A percentile compares a stretch with the other conserved stretches of the same genome.
Evolutionary conservation across 106 monocot genomes (phyloP).

Genomic region (Ottelia alismoides): DNA sequence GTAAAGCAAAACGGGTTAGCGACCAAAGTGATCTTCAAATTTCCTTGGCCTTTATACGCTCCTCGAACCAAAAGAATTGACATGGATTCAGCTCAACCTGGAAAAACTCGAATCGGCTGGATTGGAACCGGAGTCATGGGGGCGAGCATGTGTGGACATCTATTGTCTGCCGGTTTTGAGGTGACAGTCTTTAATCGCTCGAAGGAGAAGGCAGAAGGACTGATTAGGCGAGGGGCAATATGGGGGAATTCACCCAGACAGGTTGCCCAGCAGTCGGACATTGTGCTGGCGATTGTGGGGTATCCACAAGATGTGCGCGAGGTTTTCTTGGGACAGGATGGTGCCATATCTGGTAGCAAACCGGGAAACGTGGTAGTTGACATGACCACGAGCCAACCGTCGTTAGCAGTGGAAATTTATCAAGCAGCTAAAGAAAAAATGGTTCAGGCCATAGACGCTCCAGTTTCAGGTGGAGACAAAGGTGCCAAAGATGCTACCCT

Average conservation of each 20-base stretch:
- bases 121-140: neutral
- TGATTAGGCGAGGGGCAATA: neutral
- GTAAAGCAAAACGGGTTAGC: no score
- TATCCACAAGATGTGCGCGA: neutral
- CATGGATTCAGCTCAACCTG: no score
- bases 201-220: neutral
- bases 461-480: neutral
- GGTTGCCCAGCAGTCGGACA: neutral
- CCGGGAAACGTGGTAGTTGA: neutral
- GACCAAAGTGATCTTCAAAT: no score
- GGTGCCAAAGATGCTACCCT: neutral
- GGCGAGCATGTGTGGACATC: neutral
- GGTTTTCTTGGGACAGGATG: neutral
- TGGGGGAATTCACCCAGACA: neutral
- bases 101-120: neutral
- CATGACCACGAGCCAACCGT: neutral
- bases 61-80: no score
- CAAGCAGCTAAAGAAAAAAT: neutral
- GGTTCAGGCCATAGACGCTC: neutral
- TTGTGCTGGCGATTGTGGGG: neutral
- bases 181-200: neutral
- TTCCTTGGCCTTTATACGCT: no score
- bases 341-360: neutral
- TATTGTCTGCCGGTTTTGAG: neutral
- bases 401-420: neutral